phyloP scores from a whole-genome alignment of 2,329 filamentous ascomycete species.

The Amphichorda felina region DNA sequence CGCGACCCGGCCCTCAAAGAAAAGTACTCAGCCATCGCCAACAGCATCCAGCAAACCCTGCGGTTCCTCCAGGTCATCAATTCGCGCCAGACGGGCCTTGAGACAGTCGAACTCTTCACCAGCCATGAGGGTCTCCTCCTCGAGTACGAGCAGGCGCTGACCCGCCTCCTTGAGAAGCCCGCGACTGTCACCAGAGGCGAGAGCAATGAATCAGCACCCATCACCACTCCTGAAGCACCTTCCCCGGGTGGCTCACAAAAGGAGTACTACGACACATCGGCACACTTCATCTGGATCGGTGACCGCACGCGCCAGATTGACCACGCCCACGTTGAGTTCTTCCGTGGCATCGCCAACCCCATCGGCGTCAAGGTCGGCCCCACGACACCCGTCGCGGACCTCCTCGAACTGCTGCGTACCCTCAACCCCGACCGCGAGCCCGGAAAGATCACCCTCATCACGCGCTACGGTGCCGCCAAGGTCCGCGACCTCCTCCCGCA shows the following conservation, averaged over 20 bases:
- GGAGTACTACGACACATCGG: slow-evolving; percentile 86
- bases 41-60: slow-evolving; percentile 78
- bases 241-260: slow-evolving; percentile 20
- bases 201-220: slow-evolving; percentile 27
- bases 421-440: slow-evolving; percentile 75
- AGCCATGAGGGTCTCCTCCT: slow-evolving; percentile 90
- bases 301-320: slow-evolving; percentile 91
- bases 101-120: slow-evolving; percentile 90
- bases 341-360: slow-evolving; percentile 90
- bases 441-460: slow-evolving; percentile 93
- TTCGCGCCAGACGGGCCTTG: slow-evolving; percentile 69
- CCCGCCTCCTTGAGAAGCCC: slow-evolving; percentile 60
- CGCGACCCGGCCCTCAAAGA: slow-evolving; percentile 70
- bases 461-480: slow-evolving; percentile 75
- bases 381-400: slow-evolving; percentile 63
- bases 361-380: slow-evolving; percentile 95
- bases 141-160: slow-evolving; percentile 87
- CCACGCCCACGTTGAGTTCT: slow-evolving; percentile 93
- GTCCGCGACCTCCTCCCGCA: slow-evolving; percentile 64
- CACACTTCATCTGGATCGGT: slow-evolving; percentile 97
- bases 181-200: slow-evolving; percentile 30
- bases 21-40: slow-evolving; percentile 77
- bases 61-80: slow-evolving; percentile 93
- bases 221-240: slow-evolving; percentile 16
- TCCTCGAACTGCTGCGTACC: slow-evolving; percentile 67